Percentiles rank a stretch among this genome's conserved stretches.
These are phyloP conservation scores for Aeschynomene evenia DNA, from an alignment of 306 rosid genomes.

Conservation along the genomic window DNA sequence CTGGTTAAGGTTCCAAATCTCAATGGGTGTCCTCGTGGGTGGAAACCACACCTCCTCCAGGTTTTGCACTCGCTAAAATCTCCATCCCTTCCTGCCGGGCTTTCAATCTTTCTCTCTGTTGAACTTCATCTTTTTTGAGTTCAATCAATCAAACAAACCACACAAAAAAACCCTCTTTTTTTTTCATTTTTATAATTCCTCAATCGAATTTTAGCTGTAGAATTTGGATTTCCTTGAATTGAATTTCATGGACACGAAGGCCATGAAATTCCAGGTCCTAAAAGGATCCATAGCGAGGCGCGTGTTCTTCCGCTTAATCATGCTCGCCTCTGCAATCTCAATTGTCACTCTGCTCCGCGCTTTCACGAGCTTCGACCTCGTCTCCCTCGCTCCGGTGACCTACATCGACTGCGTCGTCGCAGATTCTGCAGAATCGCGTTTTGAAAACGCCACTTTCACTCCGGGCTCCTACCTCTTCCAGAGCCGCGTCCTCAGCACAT, in stretches of 20 bases:
- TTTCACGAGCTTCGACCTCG: conserved; percentile 39
- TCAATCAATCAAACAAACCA: background rate
- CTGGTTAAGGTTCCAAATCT: conserved; percentile 77
- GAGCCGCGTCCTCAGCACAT: conserved; percentile 42
- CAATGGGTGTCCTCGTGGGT: conserved; percentile 95
- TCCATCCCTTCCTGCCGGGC: conserved; percentile 21
- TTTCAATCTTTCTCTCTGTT: conserved; percentile 19
- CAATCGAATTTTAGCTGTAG: background rate
- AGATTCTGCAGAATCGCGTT: conserved; percentile 8
- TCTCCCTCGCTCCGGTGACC: conserved; percentile 38
- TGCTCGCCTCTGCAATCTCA: conserved; percentile 57
- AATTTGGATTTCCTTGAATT: background rate
- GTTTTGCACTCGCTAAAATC: conserved; percentile 85
- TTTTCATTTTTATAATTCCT: too few species aligned
- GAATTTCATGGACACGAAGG: conserved; percentile 49
- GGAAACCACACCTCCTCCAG: conserved; percentile 93
- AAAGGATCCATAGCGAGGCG: conserved; percentile 60
- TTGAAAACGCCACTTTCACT: conserved; percentile 11
- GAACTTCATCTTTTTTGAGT: background rate
- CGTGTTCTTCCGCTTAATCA: conserved; percentile 49
- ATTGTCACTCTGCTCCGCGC: conserved; percentile 52
- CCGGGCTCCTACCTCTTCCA: conserved; percentile 45
- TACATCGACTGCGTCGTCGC: conserved; percentile 41
- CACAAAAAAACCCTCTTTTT: too few species aligned
- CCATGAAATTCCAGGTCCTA: conserved; percentile 47